These are phyloP conservation scores for Pneumocystis carinii DNA, from an alignment of 1,139 yeast species.

Conservation along the genomic window DNA sequence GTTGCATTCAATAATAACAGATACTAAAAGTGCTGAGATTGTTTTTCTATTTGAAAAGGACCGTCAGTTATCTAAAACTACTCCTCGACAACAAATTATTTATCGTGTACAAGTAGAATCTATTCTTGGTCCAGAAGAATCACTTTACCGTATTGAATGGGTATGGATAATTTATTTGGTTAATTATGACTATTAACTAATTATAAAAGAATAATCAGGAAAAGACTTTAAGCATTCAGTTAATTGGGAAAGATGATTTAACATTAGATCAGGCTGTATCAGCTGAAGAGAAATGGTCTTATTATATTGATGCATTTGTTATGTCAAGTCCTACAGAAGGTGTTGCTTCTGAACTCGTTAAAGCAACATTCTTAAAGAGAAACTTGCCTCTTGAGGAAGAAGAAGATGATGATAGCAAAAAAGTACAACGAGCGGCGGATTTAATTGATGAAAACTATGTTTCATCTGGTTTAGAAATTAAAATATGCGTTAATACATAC, in stretches of 20 bases:
- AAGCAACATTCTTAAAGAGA: constrained; percentile 53
- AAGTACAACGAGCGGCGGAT: not conserved
- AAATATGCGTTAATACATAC: constrained; percentile 66
- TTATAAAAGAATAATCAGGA: constrained; percentile 28
- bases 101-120: constrained; percentile 80
- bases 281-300: constrained; percentile 75
- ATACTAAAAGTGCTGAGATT: constrained; percentile 69
- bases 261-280: constrained; percentile 65
- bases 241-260: constrained; percentile 73
- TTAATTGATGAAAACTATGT: constrained; percentile 8
- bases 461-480: constrained; percentile 57
- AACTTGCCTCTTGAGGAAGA: constrained; percentile 39
- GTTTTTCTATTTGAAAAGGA: constrained; percentile 70
- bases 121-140: constrained; percentile 70
- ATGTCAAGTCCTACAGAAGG: constrained; percentile 98
- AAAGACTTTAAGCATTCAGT: constrained; percentile 55
- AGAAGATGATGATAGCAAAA: constrained; percentile 20
- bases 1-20: constrained; percentile 63
- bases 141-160: constrained; percentile 76
- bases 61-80: constrained; percentile 37
- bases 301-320: constrained; percentile 79
- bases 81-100: constrained; percentile 75
- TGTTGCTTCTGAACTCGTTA: constrained; percentile 62
- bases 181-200: not conserved
- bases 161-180: constrained; percentile 14